Base-by-base conservation (phyloP, 2,329 filamentous ascomycete genomes). In the Aspergillus pseudonomiae region DNA sequence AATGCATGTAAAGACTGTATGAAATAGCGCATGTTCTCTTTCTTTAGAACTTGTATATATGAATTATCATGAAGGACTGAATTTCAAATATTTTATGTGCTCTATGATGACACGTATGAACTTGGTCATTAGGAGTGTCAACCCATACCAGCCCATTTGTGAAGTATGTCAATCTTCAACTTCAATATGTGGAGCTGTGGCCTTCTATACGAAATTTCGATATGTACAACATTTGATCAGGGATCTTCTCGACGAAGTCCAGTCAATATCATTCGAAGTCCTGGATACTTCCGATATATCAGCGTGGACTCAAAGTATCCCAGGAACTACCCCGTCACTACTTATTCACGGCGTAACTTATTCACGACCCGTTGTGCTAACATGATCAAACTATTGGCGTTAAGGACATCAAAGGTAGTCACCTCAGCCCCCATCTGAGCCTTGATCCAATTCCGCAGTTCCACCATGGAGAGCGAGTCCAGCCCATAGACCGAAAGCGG, bases 381-480 rank as follows among this genome's bases (percentile, higher is more conserved):
- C 52, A 56, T 59, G 16, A 63, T 60, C 53, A 63, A 39, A 53
- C 61, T 63, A 32, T 60, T 59, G 34, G 61, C 61, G 9, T 60
- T 46, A 5, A 63, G 30, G 26, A 65, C 63, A 21, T 65, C 61
- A 16, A 61, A 52, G 26, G 58, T 63, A 4, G 52, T 61, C 32
- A 65, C 28, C 3, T 53, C 30, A 10, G 62, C 62, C 21, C 56
- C 61, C 61, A 65, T 48, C 41, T 63, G 45, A 10, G 48, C 41
- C 21, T 39, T 48, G 43, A 65, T 46, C 63, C 63, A 65, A 48
- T 65, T 65, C 14, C 63, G 48, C 39, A 65, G 28, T 57, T 65
- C 63, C 30, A 65, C 63, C 19, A 60, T 58, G 4, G 61, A 62
- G 45, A 65, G 46, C 26, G 63, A 65, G 21, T 65, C 63, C 39